phyloP scores from a whole-genome alignment of 2,329 filamentous ascomycete genomes.

The Fusarium liriodendri region DNA sequence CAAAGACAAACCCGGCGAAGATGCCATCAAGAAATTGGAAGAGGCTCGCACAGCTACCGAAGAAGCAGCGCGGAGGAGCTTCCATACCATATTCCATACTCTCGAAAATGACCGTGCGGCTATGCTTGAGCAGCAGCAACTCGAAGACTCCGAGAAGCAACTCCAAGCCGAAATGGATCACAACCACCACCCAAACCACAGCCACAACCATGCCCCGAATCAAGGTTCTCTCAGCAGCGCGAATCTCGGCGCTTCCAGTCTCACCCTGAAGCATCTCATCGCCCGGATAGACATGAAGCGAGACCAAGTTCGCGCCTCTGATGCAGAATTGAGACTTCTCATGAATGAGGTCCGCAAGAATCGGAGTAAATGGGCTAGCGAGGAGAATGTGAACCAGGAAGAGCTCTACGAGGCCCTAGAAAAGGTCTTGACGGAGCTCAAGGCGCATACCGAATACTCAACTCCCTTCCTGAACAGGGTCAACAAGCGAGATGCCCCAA shows the following conservation, averaged over 20 bases:
- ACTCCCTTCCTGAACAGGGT: conserved; percentile 95
- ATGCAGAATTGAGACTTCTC: conserved; percentile 88
- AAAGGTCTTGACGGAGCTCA: conserved; percentile 96
- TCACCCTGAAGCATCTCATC: conserved; percentile 97
- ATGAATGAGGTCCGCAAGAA: conserved; percentile 99
- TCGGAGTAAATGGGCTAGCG: conserved; percentile 97
- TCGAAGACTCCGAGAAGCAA: conserved; percentile 96
- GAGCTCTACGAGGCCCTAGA: conserved; percentile 97
- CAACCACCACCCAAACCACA: conserved; percentile 63
- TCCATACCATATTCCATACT: conserved; percentile 94
- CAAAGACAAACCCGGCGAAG: conserved; percentile 79
- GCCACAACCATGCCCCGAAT: conserved; percentile 67
- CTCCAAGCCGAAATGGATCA: conserved; percentile 94
- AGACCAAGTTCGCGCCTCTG: conserved; percentile 88
- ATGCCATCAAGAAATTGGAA: conserved; percentile 92
- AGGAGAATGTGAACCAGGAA: conserved; percentile 97
- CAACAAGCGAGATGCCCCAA: conserved; percentile 95
- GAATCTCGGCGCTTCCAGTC: conserved; percentile 93
- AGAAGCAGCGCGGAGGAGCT: conserved; percentile 88
- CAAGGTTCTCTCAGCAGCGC: conserved; percentile 93
- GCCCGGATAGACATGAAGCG: conserved; percentile 94
- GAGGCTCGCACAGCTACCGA: conserved; percentile 92
- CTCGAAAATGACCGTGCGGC: conserved; percentile 94
- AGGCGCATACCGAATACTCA: conserved; percentile 96
- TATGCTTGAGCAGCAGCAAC: conserved; percentile 96